Evolutionary conservation across 176 grass and related monocot genomes (phyloP).

Genomic region (Hyparrhenia diplandra): DNA sequence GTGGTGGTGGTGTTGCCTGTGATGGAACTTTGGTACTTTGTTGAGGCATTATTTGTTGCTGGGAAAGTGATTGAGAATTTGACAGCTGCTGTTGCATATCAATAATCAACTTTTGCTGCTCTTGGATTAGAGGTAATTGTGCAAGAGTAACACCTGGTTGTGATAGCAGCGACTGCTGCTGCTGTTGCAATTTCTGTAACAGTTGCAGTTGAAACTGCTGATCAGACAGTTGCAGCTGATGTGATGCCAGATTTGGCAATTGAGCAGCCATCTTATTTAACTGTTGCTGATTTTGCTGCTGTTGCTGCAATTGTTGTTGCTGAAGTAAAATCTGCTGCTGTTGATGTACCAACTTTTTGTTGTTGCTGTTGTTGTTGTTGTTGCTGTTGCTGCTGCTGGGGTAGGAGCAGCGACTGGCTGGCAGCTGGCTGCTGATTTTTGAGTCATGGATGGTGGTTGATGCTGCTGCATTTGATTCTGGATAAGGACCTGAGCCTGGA

Average conservation of each 20-base stretch:
- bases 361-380: conserved; percentile 24
- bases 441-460: conserved; percentile 22
- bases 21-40: conserved; percentile 45
- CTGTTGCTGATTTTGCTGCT: conserved; percentile 56
- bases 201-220: conserved; percentile 57
- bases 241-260: conserved; percentile 46
- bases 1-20: conserved; percentile 24
- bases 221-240: conserved; percentile 50
- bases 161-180: conserved; percentile 66
- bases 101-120: conserved; percentile 80
- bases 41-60: conserved; percentile 62
- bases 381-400: conserved; percentile 24
- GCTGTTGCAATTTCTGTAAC: conserved; percentile 62
- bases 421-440: conserved; percentile 37
- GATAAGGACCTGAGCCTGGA: conserved; percentile 49
- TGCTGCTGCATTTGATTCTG: conserved; percentile 60
- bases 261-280: conserved; percentile 52
- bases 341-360: conserved; percentile 12
- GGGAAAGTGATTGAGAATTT: conserved; percentile 58
- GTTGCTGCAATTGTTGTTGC: conserved; percentile 49
- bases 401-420: conserved; percentile 16
- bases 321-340: conserved; percentile 50
- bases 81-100: conserved; percentile 79
- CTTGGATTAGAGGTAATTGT: conserved; percentile 69
- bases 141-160: conserved; percentile 61